Evolutionary conservation across 257 asterid genomes (phyloP), one percentile per base, ranked within the genome.

Genomic region (Solanum chmielewskii): DNA sequence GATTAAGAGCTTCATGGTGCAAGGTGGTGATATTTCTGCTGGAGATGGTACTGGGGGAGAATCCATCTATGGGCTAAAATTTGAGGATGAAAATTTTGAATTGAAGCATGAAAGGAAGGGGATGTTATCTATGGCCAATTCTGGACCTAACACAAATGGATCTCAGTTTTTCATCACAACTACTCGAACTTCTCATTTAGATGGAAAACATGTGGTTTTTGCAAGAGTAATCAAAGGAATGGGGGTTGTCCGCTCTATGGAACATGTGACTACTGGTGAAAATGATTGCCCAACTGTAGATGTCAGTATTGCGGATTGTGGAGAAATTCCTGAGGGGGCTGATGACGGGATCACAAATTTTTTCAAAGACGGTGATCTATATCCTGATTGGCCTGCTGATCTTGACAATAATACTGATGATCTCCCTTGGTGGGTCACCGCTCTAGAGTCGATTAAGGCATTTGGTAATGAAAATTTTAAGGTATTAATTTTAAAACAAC

Each of bases 1-100:
- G 87, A 92, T 96, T 89, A 94, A 94, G 91, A 89, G 98, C 90
- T 96, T 96, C 91, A 96, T 96, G 99, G 92, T 93, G 87, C 99
- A 96, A 95, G 98, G 98, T 83, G 99, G 99, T 80, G 99, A 96
- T 87, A 93, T 95, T 33, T 90, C 98, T 89, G 95, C 98, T 86
- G 98, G 96, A 31, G 95, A 96, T 92, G 99, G 99, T 56, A 92
- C 97, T 44, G 99, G 99, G 33, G 99, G 99, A 74, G 98, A 96
- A 89, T 96, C 98, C 49, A 96, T 96, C 14, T 96, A 96, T 39
- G 99, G 99, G 84, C 90, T 89, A 83, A 95, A 93, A 87, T 96
- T 96, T 87, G 99, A 95, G 86, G 98, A 96, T 88, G 99, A 96
- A 83, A 96, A 94, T 85, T 94, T 96, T 69, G 97, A 94, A 44